Base-by-base conservation (phyloP, 2,329 filamentous ascomycete species). In the Bipolaris cookei region DNA sequence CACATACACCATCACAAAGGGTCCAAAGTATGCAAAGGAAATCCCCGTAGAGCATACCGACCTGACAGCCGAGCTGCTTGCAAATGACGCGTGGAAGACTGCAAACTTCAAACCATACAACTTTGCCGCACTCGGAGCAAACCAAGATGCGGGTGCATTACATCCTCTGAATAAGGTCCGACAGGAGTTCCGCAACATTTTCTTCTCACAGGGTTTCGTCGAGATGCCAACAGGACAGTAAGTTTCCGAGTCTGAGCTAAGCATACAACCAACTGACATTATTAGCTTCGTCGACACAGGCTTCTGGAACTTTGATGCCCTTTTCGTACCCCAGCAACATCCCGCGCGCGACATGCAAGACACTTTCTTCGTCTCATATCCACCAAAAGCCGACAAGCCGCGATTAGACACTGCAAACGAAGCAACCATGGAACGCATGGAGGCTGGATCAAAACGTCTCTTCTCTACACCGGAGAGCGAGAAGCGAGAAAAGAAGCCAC, bases 281-380 rank as follows among this genome's bases (percentile, higher is more conserved):
- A 6, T 25, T 46, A 84, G 82, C 76, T 97, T 89, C 76, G 93
- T 98, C 62, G 95, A 99, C 80, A 94, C 93, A 11, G 93, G 94
- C 44, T 97, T 98, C 88, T 99, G 95, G 92, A 98, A 98, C 80
- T 98, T 98, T 78, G 94, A 98, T 74, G 88, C 93, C 21, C 91
- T 99, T 62, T 97, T 94, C 78, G 94, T 98, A 51, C 94, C 94
- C 28, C 95, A 96, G 80, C 95, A 99, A 83, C 95, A 99, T 78
- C 95, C 95, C 49, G 95, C 95, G 58, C 91, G 95, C 75, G 95
- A 99, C 77, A 84, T 97, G 66, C 95, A 99, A 83, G 95, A 99
- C 73, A 98, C 95, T 54, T 98, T 98, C 83, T 99, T 97, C 82
- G 94, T 98, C 72, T 92, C 92, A 38, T 93, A 99, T 72, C 95